Percentiles rank a stretch among this genome's conserved stretches.
Evolutionary conservation across 106 monocot genomes (phyloP).

Genomic region (Acanthochlamys bracteata): DNA sequence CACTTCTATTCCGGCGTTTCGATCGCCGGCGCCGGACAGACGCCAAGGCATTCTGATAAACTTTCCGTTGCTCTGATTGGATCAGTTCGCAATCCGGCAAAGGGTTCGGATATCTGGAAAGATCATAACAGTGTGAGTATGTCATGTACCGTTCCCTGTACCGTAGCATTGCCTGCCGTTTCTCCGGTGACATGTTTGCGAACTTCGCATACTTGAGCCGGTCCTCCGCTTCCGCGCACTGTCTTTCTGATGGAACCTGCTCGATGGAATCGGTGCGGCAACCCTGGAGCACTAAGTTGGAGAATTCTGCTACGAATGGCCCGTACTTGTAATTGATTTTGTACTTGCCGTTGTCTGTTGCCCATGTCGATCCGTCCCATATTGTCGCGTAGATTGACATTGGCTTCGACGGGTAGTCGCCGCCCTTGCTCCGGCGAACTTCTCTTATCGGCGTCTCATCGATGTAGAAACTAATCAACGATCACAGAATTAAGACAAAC

Average conservation of each 20-base stretch:
- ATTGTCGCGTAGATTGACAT: slow-evolving; percentile 41
- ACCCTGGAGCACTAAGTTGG: slow-evolving; percentile 22
- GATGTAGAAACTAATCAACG: slow-evolving; percentile 23
- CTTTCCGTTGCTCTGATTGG: slow-evolving; percentile 24
- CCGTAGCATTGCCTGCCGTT: slow-evolving; percentile 32
- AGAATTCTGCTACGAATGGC: slow-evolving; percentile 28
- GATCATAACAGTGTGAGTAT: slow-evolving; percentile 54
- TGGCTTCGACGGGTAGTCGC: slow-evolving; percentile 36
- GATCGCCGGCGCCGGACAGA: slow-evolving; percentile 20
- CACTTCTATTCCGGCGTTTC: slow-evolving; percentile 10
- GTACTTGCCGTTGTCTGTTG: slow-evolving; percentile 28
- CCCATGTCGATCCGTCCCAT: slow-evolving; percentile 40
- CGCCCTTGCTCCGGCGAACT: slow-evolving; percentile 25
- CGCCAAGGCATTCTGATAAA: slow-evolving; percentile 29
- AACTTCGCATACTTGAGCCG: slow-evolving; percentile 21
- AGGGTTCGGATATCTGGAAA: slow-evolving; percentile 25
- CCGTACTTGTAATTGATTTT: slow-evolving; percentile 36
- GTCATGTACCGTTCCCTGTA: slow-evolving; percentile 49
- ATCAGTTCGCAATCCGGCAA: slow-evolving; percentile 42
- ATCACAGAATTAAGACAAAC: neutral
- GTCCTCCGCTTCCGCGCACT: slow-evolving; percentile 26
- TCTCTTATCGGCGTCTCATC: slow-evolving; percentile 31
- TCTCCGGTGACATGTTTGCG: slow-evolving; percentile 24
- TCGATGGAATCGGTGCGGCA: slow-evolving; percentile 24
- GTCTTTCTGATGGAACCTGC: slow-evolving; percentile 14